Conservation (phyloP, 805 yeast species). For the Starmerella powellii region DNA sequence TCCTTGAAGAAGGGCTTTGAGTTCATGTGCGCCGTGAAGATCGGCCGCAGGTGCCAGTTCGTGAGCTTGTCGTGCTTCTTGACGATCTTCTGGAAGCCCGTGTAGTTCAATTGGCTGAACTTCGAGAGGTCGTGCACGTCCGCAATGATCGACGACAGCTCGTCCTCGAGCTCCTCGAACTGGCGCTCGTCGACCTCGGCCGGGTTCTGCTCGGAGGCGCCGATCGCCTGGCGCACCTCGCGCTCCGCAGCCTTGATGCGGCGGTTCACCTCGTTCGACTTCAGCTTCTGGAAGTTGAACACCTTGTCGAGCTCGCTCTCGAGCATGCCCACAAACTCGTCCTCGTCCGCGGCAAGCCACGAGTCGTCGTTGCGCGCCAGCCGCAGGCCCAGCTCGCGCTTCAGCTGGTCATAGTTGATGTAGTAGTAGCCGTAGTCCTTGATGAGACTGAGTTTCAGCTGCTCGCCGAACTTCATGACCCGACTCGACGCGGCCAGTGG, state of each 20-base stretch:
- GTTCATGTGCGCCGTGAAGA: constrained; percentile 83
- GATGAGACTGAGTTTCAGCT: constrained; percentile 74
- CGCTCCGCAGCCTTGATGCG: constrained; percentile 73
- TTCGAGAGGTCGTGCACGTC: constrained; percentile 96
- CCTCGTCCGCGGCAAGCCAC: constrained; percentile 76
- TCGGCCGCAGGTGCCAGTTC: constrained; percentile 67
- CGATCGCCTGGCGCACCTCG: constrained; percentile 53
- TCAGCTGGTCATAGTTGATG: constrained; percentile 81
- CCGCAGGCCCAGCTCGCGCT: constrained; percentile 63
- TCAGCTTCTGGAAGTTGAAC: constrained; percentile 78
- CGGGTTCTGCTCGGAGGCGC: constrained; percentile 31
- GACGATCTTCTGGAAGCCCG: constrained; percentile 92
- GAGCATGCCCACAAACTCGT: constrained; percentile 57
- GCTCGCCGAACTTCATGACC: constrained; percentile 90
- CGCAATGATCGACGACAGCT: constrained; percentile 76
- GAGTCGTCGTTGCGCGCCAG: constrained; percentile 39
- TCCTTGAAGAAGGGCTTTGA: constrained; percentile 94
- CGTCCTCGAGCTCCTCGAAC: constrained; percentile 64
- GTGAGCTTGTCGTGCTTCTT: constrained; percentile 94
- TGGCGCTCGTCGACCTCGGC: constrained; percentile 44
- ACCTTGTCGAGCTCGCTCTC: constrained; percentile 88
- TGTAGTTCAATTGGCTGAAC: constrained; percentile 83
- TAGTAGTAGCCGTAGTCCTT: constrained; percentile 86
- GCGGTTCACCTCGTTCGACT: constrained; percentile 72
- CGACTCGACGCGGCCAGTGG: background rate